A percentile compares a stretch with the other conserved stretches of the same genome.
Conservation (phyloP, 768 basidiomycete genomes). For the Solioccasus polychromus region DNA sequence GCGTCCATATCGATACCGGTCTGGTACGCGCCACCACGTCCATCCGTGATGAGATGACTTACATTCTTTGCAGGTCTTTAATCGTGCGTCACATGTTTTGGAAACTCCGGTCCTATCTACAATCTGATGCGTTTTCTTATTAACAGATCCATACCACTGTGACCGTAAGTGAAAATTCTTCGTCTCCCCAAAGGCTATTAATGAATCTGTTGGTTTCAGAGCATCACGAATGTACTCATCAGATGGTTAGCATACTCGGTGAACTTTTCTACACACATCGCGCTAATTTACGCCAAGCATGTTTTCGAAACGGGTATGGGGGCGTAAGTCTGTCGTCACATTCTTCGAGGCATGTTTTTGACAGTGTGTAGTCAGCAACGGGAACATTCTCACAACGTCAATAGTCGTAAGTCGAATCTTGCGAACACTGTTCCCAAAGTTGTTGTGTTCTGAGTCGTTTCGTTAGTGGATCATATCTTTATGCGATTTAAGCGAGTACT, state of each 20-base stretch:
- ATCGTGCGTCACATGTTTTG: constrained; percentile 36
- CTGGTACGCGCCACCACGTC: constrained; percentile 35
- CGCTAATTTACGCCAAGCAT: constrained; percentile 29
- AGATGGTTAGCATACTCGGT: constrained; percentile 29
- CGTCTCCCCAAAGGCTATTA: not conserved
- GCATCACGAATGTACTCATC: constrained; percentile 48
- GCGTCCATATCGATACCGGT: constrained; percentile 40
- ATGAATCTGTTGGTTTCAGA: constrained; percentile 29
- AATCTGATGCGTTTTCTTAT: not conserved
- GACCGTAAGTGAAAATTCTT: constrained; percentile 43
- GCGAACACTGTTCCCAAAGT: not conserved
- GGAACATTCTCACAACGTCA: constrained; percentile 40
- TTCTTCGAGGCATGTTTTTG: not conserved
- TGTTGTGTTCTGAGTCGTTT: constrained; percentile 5
- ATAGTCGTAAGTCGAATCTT: constrained; percentile 42
- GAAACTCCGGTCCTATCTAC: not conserved
- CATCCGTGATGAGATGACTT: not conserved
- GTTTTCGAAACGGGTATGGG: constrained; percentile 51
- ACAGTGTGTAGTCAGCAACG: constrained; percentile 42
- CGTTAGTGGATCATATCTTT: constrained; percentile 38
- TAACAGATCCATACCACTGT: constrained; percentile 50
- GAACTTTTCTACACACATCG: not conserved
- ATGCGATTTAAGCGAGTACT: constrained; percentile 45
- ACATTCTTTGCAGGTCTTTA: constrained; percentile 40
- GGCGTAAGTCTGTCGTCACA: constrained; percentile 37